Conservation (phyloP, 1,284 basidiomycete genomes). For the Ceratobasidium sp. region DNA sequence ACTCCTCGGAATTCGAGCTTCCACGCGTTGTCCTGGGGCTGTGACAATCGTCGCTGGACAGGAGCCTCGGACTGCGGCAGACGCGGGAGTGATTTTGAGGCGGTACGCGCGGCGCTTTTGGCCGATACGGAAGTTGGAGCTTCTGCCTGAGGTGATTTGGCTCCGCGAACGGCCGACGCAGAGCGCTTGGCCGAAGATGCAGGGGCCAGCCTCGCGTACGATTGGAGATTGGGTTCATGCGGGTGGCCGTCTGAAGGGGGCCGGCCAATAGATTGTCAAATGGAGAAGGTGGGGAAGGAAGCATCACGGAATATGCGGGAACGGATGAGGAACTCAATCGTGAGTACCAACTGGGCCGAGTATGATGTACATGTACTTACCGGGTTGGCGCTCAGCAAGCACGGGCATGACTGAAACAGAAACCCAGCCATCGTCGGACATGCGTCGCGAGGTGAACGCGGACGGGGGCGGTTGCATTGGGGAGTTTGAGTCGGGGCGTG, state of each 20-base stretch:
- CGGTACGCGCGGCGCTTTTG: neutral
- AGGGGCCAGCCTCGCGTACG: neutral
- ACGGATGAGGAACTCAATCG: neutral
- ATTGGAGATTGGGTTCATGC: neutral
- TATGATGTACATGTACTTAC: neutral
- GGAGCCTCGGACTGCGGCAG: constrained; percentile 13
- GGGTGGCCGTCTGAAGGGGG: neutral
- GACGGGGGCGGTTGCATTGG: neutral
- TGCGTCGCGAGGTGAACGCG: neutral
- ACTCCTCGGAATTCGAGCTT: constrained; percentile 41
- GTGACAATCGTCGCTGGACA: neutral
- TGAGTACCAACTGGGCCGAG: neutral
- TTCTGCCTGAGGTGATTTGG: neutral
- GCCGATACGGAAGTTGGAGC: neutral
- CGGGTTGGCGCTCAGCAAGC: constrained; percentile 6
- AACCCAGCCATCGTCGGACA: constrained; percentile 17
- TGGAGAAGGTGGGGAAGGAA: neutral
- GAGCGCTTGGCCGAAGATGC: constrained; percentile 10
- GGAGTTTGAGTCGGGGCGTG: neutral
- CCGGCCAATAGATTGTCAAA: constrained; percentile 14
- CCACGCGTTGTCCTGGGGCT: constrained; percentile 26
- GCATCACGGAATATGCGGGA: neutral
- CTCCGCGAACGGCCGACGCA: neutral
- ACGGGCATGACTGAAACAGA: constrained; percentile 20
- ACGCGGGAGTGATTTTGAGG: neutral